phyloP scores from a whole-genome alignment of 768 basidiomycete genomes.

The Boletus rufocinnamomeus region DNA sequence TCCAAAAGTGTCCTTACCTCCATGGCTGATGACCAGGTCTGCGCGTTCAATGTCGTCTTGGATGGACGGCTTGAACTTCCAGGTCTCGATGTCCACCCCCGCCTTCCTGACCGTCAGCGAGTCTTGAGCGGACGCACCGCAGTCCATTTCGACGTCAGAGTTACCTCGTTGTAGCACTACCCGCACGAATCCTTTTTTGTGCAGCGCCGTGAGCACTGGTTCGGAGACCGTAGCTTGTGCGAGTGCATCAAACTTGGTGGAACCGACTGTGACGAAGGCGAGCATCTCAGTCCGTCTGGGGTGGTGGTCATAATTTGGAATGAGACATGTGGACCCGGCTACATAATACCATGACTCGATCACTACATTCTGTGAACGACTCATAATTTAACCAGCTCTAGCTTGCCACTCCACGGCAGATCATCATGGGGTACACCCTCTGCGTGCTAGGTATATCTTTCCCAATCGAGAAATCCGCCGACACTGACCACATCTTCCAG shows the following conservation, averaged over 20 bases:
- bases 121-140: slow-evolving; percentile 17
- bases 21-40: slow-evolving; percentile 89
- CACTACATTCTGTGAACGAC: not conserved
- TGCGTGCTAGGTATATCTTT: slow-evolving; percentile 70
- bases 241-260: slow-evolving; percentile 81
- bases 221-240: slow-evolving; percentile 59
- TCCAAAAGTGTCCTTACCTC: slow-evolving; percentile 55
- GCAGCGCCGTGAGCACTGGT: slow-evolving; percentile 57
- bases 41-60: slow-evolving; percentile 62
- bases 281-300: slow-evolving; percentile 20
- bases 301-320: not conserved
- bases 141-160: slow-evolving; percentile 46
- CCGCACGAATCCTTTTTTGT: slow-evolving; percentile 52
- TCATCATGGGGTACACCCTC: slow-evolving; percentile 85
- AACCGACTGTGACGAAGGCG: slow-evolving; percentile 86
- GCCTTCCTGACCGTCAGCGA: slow-evolving; percentile 25
- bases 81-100: slow-evolving; percentile 60
- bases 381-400: not conserved
- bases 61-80: slow-evolving; percentile 76
- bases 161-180: slow-evolving; percentile 81
- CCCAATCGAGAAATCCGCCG: slow-evolving; percentile 6
- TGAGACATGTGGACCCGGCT: not conserved
- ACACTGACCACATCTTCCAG: slow-evolving; percentile 41
- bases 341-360: slow-evolving; percentile 11
- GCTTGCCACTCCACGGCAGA: slow-evolving; percentile 1